phyloP scores from a whole-genome alignment of 1,284 basidiomycete genomes.

The Pyrrhoderma lamaoense region DNA sequence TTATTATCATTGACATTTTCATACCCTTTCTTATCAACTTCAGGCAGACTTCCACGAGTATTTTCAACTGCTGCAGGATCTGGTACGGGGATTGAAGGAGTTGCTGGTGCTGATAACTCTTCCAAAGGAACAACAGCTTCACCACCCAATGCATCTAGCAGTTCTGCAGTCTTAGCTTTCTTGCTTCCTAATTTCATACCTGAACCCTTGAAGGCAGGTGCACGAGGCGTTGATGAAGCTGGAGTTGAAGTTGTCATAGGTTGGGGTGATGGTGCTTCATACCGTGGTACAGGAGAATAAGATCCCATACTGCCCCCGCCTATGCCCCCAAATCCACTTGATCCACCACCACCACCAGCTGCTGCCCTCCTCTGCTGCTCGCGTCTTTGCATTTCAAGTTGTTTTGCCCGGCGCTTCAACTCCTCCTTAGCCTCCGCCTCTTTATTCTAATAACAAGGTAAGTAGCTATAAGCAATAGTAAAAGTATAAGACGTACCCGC shows the following conservation, averaged over 20 bases:
- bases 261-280: conserved; percentile 50
- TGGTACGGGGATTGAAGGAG: conserved; percentile 45
- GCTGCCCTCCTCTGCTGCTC: conserved; percentile 78
- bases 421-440: conserved; percentile 99
- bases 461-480: not conserved
- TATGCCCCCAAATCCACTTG: conserved; percentile 48
- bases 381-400: conserved; percentile 95
- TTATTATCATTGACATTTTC: conserved; percentile 18
- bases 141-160: conserved; percentile 82
- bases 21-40: conserved; percentile 74
- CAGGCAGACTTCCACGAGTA: conserved; percentile 59
- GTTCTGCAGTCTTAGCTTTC: conserved; percentile 81
- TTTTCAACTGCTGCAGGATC: conserved; percentile 35
- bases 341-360: conserved; percentile 37
- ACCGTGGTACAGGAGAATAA: conserved; percentile 66
- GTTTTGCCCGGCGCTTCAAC: conserved; percentile 95
- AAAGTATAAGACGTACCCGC: conserved; percentile 44
- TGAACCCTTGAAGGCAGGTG: conserved; percentile 86
- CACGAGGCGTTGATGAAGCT: conserved; percentile 40
- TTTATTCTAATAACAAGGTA: conserved; percentile 65
- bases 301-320: conserved; percentile 40
- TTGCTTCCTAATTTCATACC: conserved; percentile 98
- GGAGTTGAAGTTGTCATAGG: conserved; percentile 44
- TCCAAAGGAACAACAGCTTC: conserved; percentile 55
- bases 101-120: conserved; percentile 49